These are phyloP conservation scores for Geotrichum bryndzae DNA, from an alignment of 1,139 yeast genomes.

Conservation along the genomic window DNA sequence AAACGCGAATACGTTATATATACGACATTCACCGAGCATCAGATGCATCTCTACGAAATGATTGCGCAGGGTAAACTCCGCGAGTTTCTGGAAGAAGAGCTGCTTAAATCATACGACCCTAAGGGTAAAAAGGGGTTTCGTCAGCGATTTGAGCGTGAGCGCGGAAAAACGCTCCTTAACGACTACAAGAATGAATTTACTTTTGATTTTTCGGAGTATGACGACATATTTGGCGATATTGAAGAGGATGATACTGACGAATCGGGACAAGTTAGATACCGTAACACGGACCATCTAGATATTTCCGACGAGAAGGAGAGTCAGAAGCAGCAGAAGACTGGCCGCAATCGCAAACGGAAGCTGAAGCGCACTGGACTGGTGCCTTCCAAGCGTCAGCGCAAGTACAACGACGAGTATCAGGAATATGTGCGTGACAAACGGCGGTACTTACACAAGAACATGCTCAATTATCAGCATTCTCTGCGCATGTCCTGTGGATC, in stretches of 20 bases:
- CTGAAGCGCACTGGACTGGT: not conserved
- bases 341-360: not conserved
- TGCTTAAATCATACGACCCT: conserved; percentile 60
- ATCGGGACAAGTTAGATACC: not conserved
- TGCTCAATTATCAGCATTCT: conserved; percentile 61
- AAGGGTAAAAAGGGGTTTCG: conserved; percentile 91
- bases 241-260: not conserved
- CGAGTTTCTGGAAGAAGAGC: conserved; percentile 8
- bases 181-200: not conserved
- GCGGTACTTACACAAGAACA: conserved; percentile 27
- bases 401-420: not conserved
- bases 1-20: conserved; percentile 91
- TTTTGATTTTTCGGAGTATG: not conserved
- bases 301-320: not conserved
- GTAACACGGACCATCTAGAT: not conserved
- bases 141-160: conserved; percentile 58
- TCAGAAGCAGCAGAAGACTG: not conserved
- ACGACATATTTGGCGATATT: not conserved
- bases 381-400: not conserved
- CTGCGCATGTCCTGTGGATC: conserved; percentile 75
- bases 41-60: conserved; percentile 85
- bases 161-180: not conserved
- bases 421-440: conserved; percentile 35
- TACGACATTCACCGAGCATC: conserved; percentile 88
- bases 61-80: conserved; percentile 51